Conservation (phyloP, 2,329 filamentous ascomycete species). For the Cryphonectria carpinicola region DNA sequence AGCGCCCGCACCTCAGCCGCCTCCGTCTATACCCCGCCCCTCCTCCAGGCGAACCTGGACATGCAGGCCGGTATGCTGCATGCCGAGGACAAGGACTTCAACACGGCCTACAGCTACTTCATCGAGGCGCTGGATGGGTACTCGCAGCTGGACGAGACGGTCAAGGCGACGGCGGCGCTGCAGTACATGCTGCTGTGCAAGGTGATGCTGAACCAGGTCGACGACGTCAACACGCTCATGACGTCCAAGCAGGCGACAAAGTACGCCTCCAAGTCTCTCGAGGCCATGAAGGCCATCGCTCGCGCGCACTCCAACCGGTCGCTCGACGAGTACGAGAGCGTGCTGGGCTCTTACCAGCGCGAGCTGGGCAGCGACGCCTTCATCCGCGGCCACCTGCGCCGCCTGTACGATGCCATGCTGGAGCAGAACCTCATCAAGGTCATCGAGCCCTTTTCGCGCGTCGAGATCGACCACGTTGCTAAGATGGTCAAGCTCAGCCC, state of each 20-base stretch:
- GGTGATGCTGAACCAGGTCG: slow-evolving; percentile 96
- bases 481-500: slow-evolving; percentile 97
- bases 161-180: slow-evolving; percentile 91
- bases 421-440: slow-evolving; percentile 99
- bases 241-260: slow-evolving; percentile 95
- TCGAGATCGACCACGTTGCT: slow-evolving; percentile 95
- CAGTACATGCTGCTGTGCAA: slow-evolving; percentile 99
- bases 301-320: slow-evolving; percentile 94
- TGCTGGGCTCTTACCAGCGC: slow-evolving; percentile 86
- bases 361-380: slow-evolving; percentile 94
- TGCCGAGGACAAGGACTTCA: slow-evolving; percentile 98
- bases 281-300: slow-evolving; percentile 99
- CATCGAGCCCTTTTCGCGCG: slow-evolving; percentile 96
- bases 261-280: slow-evolving; percentile 92
- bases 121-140: slow-evolving; percentile 98
- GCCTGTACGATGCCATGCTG: slow-evolving; percentile 96
- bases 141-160: slow-evolving; percentile 84
- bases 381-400: slow-evolving; percentile 93
- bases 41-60: slow-evolving; percentile 93
- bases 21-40: slow-evolving; percentile 93
- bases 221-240: slow-evolving; percentile 95
- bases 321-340: slow-evolving; percentile 94
- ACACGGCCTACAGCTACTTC: slow-evolving; percentile 98
- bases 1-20: slow-evolving; percentile 93
- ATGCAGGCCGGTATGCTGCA: slow-evolving; percentile 99